phyloP scores from a whole-genome alignment of 208 protist genomes.

The Leptomonas pyrrhocoris region DNA sequence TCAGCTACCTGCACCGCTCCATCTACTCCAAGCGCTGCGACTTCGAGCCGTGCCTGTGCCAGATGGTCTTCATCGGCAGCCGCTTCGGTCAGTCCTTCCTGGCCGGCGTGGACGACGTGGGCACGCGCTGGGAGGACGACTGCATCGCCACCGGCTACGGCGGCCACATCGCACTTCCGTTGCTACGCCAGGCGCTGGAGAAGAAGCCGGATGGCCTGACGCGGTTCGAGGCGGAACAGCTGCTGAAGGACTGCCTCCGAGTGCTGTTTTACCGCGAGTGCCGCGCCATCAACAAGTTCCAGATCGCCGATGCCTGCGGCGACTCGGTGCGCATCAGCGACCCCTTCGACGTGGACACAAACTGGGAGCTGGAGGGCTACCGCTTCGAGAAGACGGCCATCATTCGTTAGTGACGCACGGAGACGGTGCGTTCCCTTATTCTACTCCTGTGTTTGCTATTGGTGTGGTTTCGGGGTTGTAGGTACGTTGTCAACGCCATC shows the following conservation, averaged over 20 bases:
- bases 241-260: slow-evolving; percentile 93
- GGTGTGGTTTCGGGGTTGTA: neutral
- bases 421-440: slow-evolving; percentile 2
- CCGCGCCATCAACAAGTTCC: slow-evolving; percentile 95
- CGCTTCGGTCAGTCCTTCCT: slow-evolving; percentile 92
- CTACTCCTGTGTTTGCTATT: neutral
- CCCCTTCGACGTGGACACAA: slow-evolving; percentile 93
- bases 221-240: slow-evolving; percentile 81
- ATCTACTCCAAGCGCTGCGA: slow-evolving; percentile 96
- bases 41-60: slow-evolving; percentile 96
- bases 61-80: slow-evolving; percentile 94
- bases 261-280: slow-evolving; percentile 98
- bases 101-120: slow-evolving; percentile 94
- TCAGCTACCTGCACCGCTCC: slow-evolving; percentile 92
- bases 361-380: slow-evolving; percentile 93
- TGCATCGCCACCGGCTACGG: slow-evolving; percentile 96
- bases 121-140: slow-evolving; percentile 93
- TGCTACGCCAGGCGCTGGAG: slow-evolving; percentile 92
- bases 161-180: slow-evolving; percentile 93
- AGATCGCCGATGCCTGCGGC: slow-evolving; percentile 86
- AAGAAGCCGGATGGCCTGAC: slow-evolving; percentile 73
- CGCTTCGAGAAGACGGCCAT: slow-evolving; percentile 88
- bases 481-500: too few relatives aligned
- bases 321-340: slow-evolving; percentile 82
- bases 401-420: slow-evolving; percentile 64